Evolutionary conservation across 2,329 filamentous ascomycete genomes (phyloP), one percentile per base, ranked within the genome.

Genomic region (Paraconiothyrium brasiliense): DNA sequence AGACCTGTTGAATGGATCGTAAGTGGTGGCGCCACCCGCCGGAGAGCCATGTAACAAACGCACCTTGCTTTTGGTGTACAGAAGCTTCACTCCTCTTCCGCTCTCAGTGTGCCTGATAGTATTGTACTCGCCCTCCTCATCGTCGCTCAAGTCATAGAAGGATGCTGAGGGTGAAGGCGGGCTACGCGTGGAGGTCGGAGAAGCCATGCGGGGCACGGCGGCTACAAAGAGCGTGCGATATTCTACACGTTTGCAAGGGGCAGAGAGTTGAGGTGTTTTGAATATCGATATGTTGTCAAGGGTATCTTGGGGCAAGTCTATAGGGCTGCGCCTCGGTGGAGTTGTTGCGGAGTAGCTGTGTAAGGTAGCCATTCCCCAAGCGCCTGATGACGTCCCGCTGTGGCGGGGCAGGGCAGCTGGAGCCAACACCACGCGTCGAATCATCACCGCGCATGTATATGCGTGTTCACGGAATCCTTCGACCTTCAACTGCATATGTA

Each of bases 41-140:
- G 35, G 16, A 37, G 47, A 9, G 47, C 50, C 20, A 32, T 34
- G 9, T 4, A n/a, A 39, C 24, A 43, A 34, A 74, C 83, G 50
- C 72, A 92, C 92, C 86, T 98, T 99, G 90, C 93, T 97, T 83
- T 99, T 99, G 22, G 93, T 94, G 73, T 91, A 97, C 14, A 99
- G 84, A 35, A 99, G 84, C 81, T 98, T 99, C 49, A 99, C 95
- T 1, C 94, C 95, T 67, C 88, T 88, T 0, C 92, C 91, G 2
- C 88, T 89, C 68, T 87, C 87, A 4, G 88, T 87, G 74, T 96
- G 92, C 4, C 92, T 91, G 73, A 99, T 93, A 20, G 93, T 98
- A 77, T 96, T 92, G 82, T 99, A 99, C 48, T 92, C 95, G 69
- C 91, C 92, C 80, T 98, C 95, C 66, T 97, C 94, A 74, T 97